Base-by-base conservation (phyloP, 306 rosid species). In the Phaseolus lunatus region DNA sequence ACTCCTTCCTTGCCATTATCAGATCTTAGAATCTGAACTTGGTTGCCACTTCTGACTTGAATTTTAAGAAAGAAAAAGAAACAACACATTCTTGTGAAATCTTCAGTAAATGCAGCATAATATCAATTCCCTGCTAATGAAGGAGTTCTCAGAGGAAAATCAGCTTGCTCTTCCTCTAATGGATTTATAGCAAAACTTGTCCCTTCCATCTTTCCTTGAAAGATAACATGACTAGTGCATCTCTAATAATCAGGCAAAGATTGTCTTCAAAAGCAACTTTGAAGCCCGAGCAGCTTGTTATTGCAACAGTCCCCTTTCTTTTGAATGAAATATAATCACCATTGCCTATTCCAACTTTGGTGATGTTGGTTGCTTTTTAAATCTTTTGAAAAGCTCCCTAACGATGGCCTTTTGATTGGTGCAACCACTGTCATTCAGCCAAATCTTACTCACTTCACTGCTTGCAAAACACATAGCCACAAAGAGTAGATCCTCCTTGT, bases 231-330 rank as follows among this genome's bases (percentile, higher is more conserved):
- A 23, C 54, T 23, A 67, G 20, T 41, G 20, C 19, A 44, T 67
- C 54, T 41, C 54, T 41, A 44, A 43, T 67, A 2, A 20, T 67
- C 5, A 41, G 6, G 14, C 19, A 67, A 22, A 41, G 23, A 22
- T 22, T 43, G 3, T 67, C 35, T 67, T 67, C 37, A 43, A 44
- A 67, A 44, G 56, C 13, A 12, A 67, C 49, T 64, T 64, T 35
- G 29, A 64, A 64, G n/a, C 49, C 50, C 37, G 2, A 39, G 44
- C 44, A 39, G 12, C 44, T 39, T 39, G 13, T 3, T 39, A 39
- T 39, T 9, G 44, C 13, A 39, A 39, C 44, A 39, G 13, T 39
- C 13, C 44, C 44, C 3, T 9, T 39, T 10, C 44, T 1, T 39
- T 39, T 9, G 44, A 39, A 3, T 39, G 44, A 39, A 39, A 39